Percentiles rank a stretch among this genome's conserved stretches.
Conservation (phyloP, 2,329 filamentous ascomycete genomes). For the Blastomyces parvus region DNA sequence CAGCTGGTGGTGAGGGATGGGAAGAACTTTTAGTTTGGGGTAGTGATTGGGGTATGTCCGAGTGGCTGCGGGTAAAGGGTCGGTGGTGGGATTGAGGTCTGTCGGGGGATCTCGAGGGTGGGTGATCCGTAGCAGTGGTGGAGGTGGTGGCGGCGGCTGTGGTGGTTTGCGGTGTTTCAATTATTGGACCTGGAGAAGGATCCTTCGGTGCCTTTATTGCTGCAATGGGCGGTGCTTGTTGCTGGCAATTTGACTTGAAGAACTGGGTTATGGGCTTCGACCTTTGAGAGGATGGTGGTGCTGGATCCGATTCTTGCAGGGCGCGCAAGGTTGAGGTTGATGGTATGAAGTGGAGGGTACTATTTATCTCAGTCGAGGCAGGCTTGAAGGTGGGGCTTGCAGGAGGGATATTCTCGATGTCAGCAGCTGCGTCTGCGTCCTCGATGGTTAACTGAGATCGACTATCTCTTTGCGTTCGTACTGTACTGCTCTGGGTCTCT, state of each 20-base stretch:
- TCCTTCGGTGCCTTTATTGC: not conserved
- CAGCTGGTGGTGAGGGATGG: not conserved
- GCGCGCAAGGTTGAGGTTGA: slow-evolving; percentile 11
- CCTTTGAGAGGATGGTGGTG: slow-evolving; percentile 8
- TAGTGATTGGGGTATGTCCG: not conserved
- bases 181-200: not conserved
- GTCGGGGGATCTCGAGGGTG: not conserved
- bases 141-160: not conserved
- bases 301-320: slow-evolving; percentile 9
- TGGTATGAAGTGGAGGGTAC: slow-evolving; percentile 7
- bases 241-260: slow-evolving; percentile 9
- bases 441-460: not conserved
- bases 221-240: slow-evolving; percentile 1
- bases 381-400: not conserved
- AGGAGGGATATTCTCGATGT: slow-evolving; percentile 5
- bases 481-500: not conserved
- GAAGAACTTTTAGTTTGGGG: not conserved
- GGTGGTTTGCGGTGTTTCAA: not conserved
- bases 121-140: not conserved
- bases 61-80: not conserved
- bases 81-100: not conserved
- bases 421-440: not conserved
- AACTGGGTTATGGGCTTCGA: slow-evolving; percentile 11
- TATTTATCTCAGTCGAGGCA: not conserved
- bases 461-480: not conserved